phyloP scores from a whole-genome alignment of 345 rosid species.

The Citrus cavaleriei region DNA sequence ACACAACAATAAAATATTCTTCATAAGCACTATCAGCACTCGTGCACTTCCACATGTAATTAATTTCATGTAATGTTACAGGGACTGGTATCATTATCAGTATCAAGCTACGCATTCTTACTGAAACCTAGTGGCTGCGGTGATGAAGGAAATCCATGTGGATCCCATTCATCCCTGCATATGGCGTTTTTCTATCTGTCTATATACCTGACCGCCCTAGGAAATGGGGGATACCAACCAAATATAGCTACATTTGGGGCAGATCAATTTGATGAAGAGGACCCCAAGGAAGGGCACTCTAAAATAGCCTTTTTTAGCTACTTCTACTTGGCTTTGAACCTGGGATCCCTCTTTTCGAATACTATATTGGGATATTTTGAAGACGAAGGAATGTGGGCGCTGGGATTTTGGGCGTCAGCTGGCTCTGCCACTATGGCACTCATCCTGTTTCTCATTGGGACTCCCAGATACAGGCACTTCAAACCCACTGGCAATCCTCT shows the following conservation, averaged over 20 bases:
- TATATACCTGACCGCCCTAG: conserved; percentile 74
- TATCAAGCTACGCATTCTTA: conserved; percentile 50
- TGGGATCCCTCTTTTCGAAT: conserved; percentile 91
- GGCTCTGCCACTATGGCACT: conserved; percentile 74
- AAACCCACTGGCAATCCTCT: conserved; percentile 80
- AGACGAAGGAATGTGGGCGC: conserved; percentile 75
- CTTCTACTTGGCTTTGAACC: conserved; percentile 86
- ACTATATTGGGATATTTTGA: conserved; percentile 84
- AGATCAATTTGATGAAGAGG: conserved; percentile 91
- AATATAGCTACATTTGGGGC: conserved; percentile 95
- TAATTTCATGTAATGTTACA: conserved; percentile 3
- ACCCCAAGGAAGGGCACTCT: conserved; percentile 72
- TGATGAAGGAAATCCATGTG: conserved; percentile 49
- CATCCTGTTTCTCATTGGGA: conserved; percentile 63
- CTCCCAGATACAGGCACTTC: conserved; percentile 75
- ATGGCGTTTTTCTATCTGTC: conserved; percentile 61
- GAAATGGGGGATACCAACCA: conserved; percentile 96
- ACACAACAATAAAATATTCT: too few species aligned
- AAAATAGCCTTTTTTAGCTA: conserved; percentile 90
- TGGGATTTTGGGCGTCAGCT: conserved; percentile 87
- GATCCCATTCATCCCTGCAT: conserved; percentile 56
- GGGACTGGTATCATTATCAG: conserved; percentile 72
- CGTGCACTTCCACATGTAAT: background rate
- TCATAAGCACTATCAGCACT: too few species aligned
- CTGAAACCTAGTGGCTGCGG: conserved; percentile 84